These are phyloP conservation scores for Pugionium cornutum DNA, from an alignment of 345 rosid species.

Conservation along the genomic window DNA sequence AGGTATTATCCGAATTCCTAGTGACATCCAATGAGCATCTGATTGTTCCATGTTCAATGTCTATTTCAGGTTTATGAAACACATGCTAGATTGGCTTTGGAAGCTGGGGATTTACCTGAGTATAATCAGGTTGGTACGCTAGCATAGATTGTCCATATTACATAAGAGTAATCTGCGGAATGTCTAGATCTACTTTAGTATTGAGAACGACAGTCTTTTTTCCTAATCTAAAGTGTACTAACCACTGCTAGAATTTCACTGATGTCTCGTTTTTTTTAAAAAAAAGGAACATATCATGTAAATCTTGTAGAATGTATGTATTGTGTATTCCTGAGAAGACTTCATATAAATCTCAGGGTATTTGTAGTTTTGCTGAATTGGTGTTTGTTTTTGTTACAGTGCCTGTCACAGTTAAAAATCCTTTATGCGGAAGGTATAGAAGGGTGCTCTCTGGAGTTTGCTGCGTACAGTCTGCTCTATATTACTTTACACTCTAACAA, in stretches of 20 bases:
- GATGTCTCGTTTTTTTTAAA: background rate
- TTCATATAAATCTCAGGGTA: background rate
- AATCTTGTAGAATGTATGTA: constrained; percentile 26
- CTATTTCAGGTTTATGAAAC: constrained; percentile 90
- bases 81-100: constrained; percentile 95
- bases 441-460: constrained; percentile 89
- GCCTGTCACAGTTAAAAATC: constrained; percentile 90
- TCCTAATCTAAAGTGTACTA: constrained; percentile 7
- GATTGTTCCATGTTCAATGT: constrained; percentile 28
- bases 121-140: constrained; percentile 84
- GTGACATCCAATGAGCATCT: constrained; percentile 12
- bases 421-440: constrained; percentile 91
- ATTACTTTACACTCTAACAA: constrained; percentile 87
- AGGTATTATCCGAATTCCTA: constrained; percentile 4
- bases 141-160: constrained; percentile 19
- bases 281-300: constrained; percentile 1
- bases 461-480: constrained; percentile 88
- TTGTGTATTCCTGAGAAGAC: constrained; percentile 8
- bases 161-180: constrained; percentile 8
- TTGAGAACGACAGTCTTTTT: background rate
- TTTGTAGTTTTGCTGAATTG: constrained; percentile 23
- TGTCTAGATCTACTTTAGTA: constrained; percentile 11
- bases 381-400: constrained; percentile 53
- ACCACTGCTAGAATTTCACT: constrained; percentile 8
- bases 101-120: constrained; percentile 88